Base-by-base conservation (phyloP, 2,329 filamentous ascomycete species). In the Epichloe scottii region DNA sequence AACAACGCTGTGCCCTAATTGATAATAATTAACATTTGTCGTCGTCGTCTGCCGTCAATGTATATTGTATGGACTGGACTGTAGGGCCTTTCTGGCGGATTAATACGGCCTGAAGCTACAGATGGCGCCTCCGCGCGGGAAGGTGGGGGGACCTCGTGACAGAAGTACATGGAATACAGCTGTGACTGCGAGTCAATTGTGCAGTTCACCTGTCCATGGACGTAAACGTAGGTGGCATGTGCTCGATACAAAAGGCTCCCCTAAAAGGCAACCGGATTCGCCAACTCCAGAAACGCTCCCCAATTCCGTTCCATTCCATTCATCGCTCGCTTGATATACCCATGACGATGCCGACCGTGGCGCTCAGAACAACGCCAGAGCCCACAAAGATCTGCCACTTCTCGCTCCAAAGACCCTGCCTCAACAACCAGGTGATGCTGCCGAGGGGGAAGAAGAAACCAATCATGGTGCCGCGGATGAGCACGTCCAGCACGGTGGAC, bases 391-490 rank as follows among this genome's bases (percentile, higher is more conserved):
- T 79, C 64, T 89, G 84, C 73, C 89, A 86, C 60, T 90, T 76
- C 62, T 85, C 81, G 54, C 83, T 86, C 81, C 89, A 95, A 53
- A 97, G 82, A 1, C 87, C 89, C 52, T 93, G 87, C 66, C 90
- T 76, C 57, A 91, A 77, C 47, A 94, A 71, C 89, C 90, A 96
- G 49, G 85, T 82, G 51, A 91, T 72, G 60, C 87, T 89, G 0
- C 88, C 91, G 10, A 97, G 68, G 4, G 93, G 93, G 81, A 91
- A 97, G 65, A 98, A 86, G 72, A 97, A 98, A 0, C 93, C 93
- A 60, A 93, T 87, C 53, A 94, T 72, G 66, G 93, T 88, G 4
- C 90, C 93, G 69, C 84, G 87, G 53, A 97, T 75, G 71, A 96
- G 80, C 61, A 94, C 84, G 62, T 97, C 91, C 43, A 95, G 71